Percentiles rank a stretch among this genome's conserved stretches.
Evolutionary conservation across 768 basidiomycete genomes (phyloP).

Genomic region (Boletus rubroflammeus): DNA sequence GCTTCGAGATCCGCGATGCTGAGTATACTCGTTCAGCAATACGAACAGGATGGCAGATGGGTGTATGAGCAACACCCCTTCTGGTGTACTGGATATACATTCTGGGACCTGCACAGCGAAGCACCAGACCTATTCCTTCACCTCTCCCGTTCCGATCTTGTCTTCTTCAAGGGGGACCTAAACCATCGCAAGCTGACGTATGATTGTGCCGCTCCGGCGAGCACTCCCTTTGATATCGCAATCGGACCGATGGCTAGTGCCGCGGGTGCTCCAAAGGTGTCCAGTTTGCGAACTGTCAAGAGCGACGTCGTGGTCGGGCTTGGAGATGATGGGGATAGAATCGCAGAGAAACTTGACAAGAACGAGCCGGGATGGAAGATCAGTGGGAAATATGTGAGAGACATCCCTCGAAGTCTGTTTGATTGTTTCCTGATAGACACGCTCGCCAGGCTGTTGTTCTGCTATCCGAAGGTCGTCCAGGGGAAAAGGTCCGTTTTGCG

Average conservation of each 20-base stretch:
- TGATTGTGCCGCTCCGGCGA: slow-evolving; percentile 80
- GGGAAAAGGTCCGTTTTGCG: slow-evolving; percentile 81
- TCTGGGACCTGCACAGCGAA: slow-evolving; percentile 81
- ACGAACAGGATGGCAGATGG: slow-evolving; percentile 90
- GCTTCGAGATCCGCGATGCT: not conserved
- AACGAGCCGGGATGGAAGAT: slow-evolving; percentile 95
- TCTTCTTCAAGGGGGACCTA: slow-evolving; percentile 91
- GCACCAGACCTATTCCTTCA: slow-evolving; percentile 91
- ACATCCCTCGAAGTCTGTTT: not conserved
- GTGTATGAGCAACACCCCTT: slow-evolving; percentile 92
- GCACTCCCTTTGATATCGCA: slow-evolving; percentile 84
- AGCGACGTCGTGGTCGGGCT: slow-evolving; percentile 92
- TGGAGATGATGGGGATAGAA: slow-evolving; percentile 60
- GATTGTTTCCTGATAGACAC: slow-evolving; percentile 12
- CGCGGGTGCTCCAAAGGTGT: slow-evolving; percentile 83
- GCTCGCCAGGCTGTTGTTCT: slow-evolving; percentile 73
- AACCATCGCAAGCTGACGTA: slow-evolving; percentile 91
- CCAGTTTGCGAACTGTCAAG: slow-evolving; percentile 89
- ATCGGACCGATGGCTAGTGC: slow-evolving; percentile 91
- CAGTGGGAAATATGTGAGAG: slow-evolving; percentile 89
- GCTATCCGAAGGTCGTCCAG: slow-evolving; percentile 83
- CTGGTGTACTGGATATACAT: slow-evolving; percentile 97
- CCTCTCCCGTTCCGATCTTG: slow-evolving; percentile 84
- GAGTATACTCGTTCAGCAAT: slow-evolving; percentile 51
- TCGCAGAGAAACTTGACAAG: slow-evolving; percentile 78